These are phyloP conservation scores for Rhodosporidiobolus sp. DNA, from an alignment of 768 basidiomycete genomes.

Conservation along the genomic window DNA sequence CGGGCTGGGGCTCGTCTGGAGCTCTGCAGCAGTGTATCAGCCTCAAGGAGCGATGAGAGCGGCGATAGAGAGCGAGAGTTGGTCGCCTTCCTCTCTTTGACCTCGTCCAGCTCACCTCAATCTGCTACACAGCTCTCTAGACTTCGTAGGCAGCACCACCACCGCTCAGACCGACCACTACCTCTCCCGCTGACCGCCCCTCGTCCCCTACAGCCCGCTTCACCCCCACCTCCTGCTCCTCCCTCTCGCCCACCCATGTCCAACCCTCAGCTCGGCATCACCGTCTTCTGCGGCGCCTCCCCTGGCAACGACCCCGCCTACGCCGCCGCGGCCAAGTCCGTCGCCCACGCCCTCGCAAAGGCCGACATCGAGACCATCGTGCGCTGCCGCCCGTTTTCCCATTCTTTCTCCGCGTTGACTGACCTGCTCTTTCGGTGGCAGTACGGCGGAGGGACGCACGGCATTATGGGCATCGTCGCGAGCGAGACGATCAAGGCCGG, in stretches of 20 bases:
- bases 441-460: conserved; percentile 39
- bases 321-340: conserved; percentile 58
- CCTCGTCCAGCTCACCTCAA: too few relatives aligned
- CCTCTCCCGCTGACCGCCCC: too few relatives aligned
- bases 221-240: neutral
- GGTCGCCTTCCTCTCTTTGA: too few relatives aligned
- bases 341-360: conserved; percentile 48
- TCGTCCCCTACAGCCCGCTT: neutral
- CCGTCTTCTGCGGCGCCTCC: conserved; percentile 78
- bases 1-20: too few relatives aligned
- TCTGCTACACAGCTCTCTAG: too few relatives aligned
- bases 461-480: conserved; percentile 44
- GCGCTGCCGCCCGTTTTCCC: conserved; percentile 1
- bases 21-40: too few relatives aligned
- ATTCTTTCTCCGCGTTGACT: neutral
- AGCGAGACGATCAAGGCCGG: conserved; percentile 41
- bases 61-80: too few relatives aligned
- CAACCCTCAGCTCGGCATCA: conserved; percentile 2
- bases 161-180: too few relatives aligned
- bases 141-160: too few relatives aligned
- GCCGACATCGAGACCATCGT: conserved; percentile 47
- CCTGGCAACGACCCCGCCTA: conserved; percentile 63
- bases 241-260: neutral
- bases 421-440: too few relatives aligned
- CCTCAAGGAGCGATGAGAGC: too few relatives aligned